Base-by-base conservation (phyloP, 1,284 basidiomycete genomes). In the Erythrobasidium hasegawianum region DNA sequence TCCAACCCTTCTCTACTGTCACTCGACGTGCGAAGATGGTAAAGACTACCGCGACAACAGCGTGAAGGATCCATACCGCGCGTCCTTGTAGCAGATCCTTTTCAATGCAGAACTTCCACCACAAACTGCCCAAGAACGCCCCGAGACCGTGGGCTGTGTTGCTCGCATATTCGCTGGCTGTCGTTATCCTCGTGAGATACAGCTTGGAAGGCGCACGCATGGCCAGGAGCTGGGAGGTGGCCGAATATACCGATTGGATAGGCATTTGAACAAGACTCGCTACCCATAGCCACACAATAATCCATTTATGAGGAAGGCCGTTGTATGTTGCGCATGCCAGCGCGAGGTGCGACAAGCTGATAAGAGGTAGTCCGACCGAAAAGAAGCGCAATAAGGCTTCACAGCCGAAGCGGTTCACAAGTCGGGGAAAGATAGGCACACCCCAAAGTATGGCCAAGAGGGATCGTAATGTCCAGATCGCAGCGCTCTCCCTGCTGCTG, bases 131-230 rank as follows among this genome's bases (percentile, higher is more conserved):
- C 9, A 54, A 13, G 20, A 62, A n/a, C 18, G 43, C 45, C 2
- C 55, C 62, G 0, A 58, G 40, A 0, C 61, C 61, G 18, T 56
- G 54, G 1, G 33, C 61, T 1, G 20, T n/a, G 27, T 64, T 64
- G 33, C 27, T 38, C 7, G 26, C 24, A 49, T 64, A 64, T n/a
- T 64, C 61, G 33, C 33, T 16, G 2, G 41, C 39, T 1, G 62
- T 65, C 10, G n/a, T 65, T 2, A 58, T 65, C 7, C 62, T 41
- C 40, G 62, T 47, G n/a, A 65, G 41, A n/a, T 57, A 57, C 16
- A 20, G 18, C 20, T 50, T 57, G 16, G 18, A 49, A 10, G 62
- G 43, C 20, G 56, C 62, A 43, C 56, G 29, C 3, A 39, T 56
- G 1, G 61, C 39, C 27, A 64, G 26, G 2, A 52, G 18, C 24